phyloP scores from a whole-genome alignment of 805 yeast genomes.

The Ogataea ganodermae region DNA sequence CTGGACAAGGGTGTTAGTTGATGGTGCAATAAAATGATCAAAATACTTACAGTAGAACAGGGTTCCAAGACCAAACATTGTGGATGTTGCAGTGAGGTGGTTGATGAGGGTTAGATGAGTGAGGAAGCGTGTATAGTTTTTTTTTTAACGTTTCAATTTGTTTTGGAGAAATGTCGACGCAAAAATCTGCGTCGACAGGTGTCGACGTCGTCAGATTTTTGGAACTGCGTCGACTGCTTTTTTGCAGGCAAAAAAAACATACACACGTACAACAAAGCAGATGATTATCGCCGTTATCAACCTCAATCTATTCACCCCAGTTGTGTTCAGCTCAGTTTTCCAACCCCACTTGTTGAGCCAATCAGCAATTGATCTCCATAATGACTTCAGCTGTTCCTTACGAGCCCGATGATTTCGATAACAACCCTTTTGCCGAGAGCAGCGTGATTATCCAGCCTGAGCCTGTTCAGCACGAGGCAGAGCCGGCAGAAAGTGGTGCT shows the following conservation, averaged over 20 bases:
- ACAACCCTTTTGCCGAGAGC: slow-evolving; percentile 62
- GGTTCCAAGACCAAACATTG: slow-evolving; percentile 59
- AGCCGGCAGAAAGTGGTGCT: background rate
- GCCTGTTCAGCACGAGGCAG: background rate
- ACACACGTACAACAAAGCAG: background rate
- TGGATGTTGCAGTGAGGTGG: background rate
- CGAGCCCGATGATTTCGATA: slow-evolving; percentile 55
- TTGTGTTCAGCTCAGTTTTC: too few relatives aligned
- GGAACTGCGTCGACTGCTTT: background rate
- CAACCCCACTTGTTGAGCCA: background rate
- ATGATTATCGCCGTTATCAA: too few relatives aligned
- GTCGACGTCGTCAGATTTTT: background rate
- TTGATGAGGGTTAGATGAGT: background rate
- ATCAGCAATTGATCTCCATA: background rate
- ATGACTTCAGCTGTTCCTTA: slow-evolving; percentile 42
- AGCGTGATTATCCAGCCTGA: slow-evolving; percentile 26
- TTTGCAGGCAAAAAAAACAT: background rate
- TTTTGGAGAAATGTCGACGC: background rate
- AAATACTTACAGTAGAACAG: slow-evolving; percentile 44
- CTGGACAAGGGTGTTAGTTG: slow-evolving; percentile 15
- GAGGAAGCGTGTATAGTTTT: background rate
- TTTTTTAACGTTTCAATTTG: slow-evolving; percentile 2
- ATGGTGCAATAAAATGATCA: background rate
- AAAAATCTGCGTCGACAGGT: background rate
- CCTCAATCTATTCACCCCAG: too few relatives aligned